Percentiles rank a stretch among this genome's conserved stretches.
Evolutionary conservation across 441 rosid genomes (phyloP).

Genomic region (Rhodomyrtus psidioides): DNA sequence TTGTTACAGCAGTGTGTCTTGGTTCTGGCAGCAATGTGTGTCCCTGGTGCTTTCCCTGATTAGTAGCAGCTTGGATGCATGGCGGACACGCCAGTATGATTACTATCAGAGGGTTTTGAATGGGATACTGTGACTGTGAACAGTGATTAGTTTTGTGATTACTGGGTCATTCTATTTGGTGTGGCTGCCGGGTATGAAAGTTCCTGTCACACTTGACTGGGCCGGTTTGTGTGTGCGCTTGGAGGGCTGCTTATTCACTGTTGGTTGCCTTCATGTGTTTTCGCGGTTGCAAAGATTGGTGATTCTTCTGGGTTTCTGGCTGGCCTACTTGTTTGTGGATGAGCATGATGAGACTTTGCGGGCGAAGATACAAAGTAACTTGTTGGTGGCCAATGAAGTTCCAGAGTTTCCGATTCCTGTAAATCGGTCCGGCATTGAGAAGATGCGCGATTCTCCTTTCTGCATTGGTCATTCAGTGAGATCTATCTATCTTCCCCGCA

Average conservation of each 20-base stretch:
- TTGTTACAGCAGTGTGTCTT: slow-evolving; percentile 5
- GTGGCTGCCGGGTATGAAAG: not conserved
- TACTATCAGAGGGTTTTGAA: slow-evolving; percentile 93
- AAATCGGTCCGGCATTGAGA: not conserved
- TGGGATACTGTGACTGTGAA: slow-evolving; percentile 87
- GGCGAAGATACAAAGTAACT: not conserved
- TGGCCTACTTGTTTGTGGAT: not conserved
- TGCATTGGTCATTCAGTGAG: not conserved
- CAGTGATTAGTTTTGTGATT: not conserved
- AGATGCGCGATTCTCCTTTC: not conserved
- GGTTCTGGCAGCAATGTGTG: slow-evolving; percentile 79
- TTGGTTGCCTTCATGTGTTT: not conserved
- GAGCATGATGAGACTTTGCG: not conserved
- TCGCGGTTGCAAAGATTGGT: not conserved
- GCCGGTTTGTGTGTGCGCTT: not conserved
- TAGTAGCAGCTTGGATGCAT: slow-evolving; percentile 96
- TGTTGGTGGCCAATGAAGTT: not conserved
- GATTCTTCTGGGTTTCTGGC: not conserved
- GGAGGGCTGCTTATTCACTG: not conserved
- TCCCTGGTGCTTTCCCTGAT: slow-evolving; percentile 91
- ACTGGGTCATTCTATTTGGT: not conserved
- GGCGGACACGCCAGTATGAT: slow-evolving; percentile 97
- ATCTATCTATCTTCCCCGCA: not conserved
- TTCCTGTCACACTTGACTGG: not conserved
- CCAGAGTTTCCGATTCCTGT: not conserved